Base-by-base conservation (phyloP, 1,284 basidiomycete genomes). In the Ceratobasidium sp. region DNA sequence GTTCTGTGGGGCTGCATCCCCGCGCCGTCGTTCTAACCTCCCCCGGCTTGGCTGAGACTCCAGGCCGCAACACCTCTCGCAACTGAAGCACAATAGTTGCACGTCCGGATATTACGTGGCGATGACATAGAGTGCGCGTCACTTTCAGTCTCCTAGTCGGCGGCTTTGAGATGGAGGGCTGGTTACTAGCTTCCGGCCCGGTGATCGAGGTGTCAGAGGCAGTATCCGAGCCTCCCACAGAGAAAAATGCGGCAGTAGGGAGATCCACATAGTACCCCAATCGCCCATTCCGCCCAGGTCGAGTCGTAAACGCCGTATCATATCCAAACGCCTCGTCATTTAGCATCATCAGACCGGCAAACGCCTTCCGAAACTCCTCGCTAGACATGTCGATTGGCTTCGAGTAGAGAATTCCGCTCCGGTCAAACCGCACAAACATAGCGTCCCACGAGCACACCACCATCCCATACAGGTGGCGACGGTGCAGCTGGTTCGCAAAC, bases 381-480 rank as follows among this genome's bases (percentile, higher is more conserved):
- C 37, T 2, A 7, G 25, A 8, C 3, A 69, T 19, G 29, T 69
- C 32, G 15, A 69, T 54, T n/a, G 17, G 11, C 29, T 13, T 13
- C 34, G 67, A 69, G 29, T 69, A 54, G 29, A 69, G 43, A 3
- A 69, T 56, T 2, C 67, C 67, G 8, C 51, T 32, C 19, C 67
- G 49, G 37, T 69, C 67, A n/a, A 54, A 69, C 49, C 49, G 67
- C 6, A 69, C 67, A n/a, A 69, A 69, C 11, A 51, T 69, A 13
- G 51, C 67, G 2, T 54, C 32, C 7, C 25, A 1, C 6, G 29
- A 29, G 25, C 67, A 69, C 13, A 69, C 11, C 7, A 56, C 29
- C 32, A 69, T 2, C 15, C 51, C 67, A 37, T 56, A 69, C 32
- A 69, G 15, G 51, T 69, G 67, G 3, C 67, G 67, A 54, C 67